These are phyloP conservation scores for Porcisia hertigi DNA, from an alignment of 208 protist species.

Conservation along the genomic window DNA sequence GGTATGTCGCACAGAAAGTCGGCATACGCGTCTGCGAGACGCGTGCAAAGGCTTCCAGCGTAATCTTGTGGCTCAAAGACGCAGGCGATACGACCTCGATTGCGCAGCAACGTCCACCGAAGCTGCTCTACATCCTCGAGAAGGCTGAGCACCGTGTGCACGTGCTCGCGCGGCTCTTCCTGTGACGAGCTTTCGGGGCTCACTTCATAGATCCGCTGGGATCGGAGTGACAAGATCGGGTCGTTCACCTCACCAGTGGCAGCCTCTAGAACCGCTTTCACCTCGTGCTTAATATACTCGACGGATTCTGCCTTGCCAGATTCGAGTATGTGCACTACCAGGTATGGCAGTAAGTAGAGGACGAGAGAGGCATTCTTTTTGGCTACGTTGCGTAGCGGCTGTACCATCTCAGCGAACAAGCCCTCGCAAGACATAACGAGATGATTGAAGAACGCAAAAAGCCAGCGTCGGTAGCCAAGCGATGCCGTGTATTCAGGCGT, in stretches of 20 bases:
- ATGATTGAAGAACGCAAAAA: conserved; percentile 74
- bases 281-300: conserved; percentile 51
- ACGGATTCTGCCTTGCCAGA: conserved; percentile 29
- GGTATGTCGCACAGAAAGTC: conserved; percentile 43
- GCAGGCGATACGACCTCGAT: conserved; percentile 11
- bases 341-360: conserved; percentile 71
- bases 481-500: conserved; percentile 61
- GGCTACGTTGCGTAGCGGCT: conserved; percentile 83
- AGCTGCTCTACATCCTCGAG: conserved; percentile 79
- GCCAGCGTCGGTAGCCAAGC: conserved; percentile 63
- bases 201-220: conserved; percentile 39
- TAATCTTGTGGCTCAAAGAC: conserved; percentile 31
- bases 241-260: conserved; percentile 8
- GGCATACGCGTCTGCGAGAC: conserved; percentile 39
- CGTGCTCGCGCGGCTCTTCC: conserved; percentile 62
- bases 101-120: conserved; percentile 45
- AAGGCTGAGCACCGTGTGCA: conserved; percentile 65
- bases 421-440: conserved; percentile 49
- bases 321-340: conserved; percentile 70
- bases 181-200: conserved; percentile 1
- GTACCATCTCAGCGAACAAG: conserved; percentile 65
- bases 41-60: conserved; percentile 23
- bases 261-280: conserved; percentile 46
- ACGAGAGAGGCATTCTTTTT: conserved; percentile 68
- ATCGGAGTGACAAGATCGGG: conserved; percentile 36